Base-by-base conservation (phyloP, 805 yeast species). In the Yarrowia sp. region DNA sequence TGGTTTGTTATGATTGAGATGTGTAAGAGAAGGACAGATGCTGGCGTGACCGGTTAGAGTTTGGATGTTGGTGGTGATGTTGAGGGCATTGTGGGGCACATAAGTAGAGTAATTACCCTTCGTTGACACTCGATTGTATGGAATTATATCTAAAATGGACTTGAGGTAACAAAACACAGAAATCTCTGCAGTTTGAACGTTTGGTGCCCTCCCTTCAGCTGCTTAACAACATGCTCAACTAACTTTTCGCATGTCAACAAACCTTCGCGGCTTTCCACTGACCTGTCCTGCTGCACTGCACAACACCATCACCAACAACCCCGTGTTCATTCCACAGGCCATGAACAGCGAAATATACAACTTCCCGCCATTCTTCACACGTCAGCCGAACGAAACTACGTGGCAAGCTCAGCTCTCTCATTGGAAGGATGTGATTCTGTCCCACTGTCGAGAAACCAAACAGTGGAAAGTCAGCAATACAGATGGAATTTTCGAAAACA, bases 341-440 rank as follows among this genome's bases (percentile, higher is more conserved):
- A 55, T 55, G 58, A 77, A 76, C 60, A 88, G 89, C 5, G 71
- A 80, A 4, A 84, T 86, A 18, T 84, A 84, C 68, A 77, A 83
- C 36, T 93, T 91, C 72, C 97, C 97, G 6, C 99, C 99, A 0
- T 83, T 93, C 67, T 93, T 84, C 75, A 94, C 98, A 8, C 80
- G 84, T 64, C 99, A 93, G 74, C 91, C 94, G 21, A 92, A 93
- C 68, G 81, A 84, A 35, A 83, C 88, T 10, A 86, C 94, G 1
- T 83, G 88, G 76, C 79, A 81, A 29, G 85, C 90, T 10, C 99
- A 93, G 73, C 74, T 87, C 14, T 79, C 79, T n/a, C 83, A 87
- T 61, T 93, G 99, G 99, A 75, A 79, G 25, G 77, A 81, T 44
- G 73, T 93, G 25, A 75, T 93, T 0, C 71, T 87, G 9, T 76